Percentiles rank a stretch among this genome's conserved stretches.
Evolutionary conservation across 176 grass and related monocot genomes (phyloP).

Genomic region (Hsuehochloa calcarea): DNA sequence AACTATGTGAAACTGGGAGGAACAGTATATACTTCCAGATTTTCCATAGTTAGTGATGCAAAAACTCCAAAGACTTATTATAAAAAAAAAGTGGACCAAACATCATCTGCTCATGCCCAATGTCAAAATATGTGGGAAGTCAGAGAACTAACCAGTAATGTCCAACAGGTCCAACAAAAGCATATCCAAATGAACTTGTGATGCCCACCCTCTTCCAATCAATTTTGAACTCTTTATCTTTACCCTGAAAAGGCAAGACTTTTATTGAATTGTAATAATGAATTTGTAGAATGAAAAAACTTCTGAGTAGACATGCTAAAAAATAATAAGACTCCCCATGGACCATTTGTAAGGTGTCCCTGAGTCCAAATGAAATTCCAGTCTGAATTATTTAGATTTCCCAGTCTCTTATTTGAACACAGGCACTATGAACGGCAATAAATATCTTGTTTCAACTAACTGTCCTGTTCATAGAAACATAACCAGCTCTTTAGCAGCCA

Average conservation of each 20-base stretch:
- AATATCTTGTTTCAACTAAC: slow-evolving; percentile 19
- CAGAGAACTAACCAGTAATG: slow-evolving; percentile 77
- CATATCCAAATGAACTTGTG: slow-evolving; percentile 92
- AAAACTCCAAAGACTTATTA: background rate
- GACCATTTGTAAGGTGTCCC: background rate
- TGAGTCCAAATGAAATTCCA: slow-evolving; percentile 4
- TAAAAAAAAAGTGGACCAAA: background rate
- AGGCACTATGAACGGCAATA: slow-evolving; percentile 15
- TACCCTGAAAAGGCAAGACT: slow-evolving; percentile 45
- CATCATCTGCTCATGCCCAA: background rate
- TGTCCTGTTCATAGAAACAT: background rate
- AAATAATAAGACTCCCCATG: background rate
- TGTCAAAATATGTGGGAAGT: slow-evolving; percentile 17
- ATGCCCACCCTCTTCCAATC: slow-evolving; percentile 89
- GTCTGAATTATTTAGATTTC: slow-evolving; percentile 8
- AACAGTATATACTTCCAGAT: background rate
- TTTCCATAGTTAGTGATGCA: background rate
- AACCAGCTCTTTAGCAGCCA: slow-evolving; percentile 4
- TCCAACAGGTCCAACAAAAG: slow-evolving; percentile 89
- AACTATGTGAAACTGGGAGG: background rate
- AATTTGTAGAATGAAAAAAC: slow-evolving; percentile 7
- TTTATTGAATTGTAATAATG: background rate
- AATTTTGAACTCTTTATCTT: slow-evolving; percentile 83
- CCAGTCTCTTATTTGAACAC: slow-evolving; percentile 15
- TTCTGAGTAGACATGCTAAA: background rate